Conservation (phyloP, 768 basidiomycete species). For the Podaxis sp. region DNA sequence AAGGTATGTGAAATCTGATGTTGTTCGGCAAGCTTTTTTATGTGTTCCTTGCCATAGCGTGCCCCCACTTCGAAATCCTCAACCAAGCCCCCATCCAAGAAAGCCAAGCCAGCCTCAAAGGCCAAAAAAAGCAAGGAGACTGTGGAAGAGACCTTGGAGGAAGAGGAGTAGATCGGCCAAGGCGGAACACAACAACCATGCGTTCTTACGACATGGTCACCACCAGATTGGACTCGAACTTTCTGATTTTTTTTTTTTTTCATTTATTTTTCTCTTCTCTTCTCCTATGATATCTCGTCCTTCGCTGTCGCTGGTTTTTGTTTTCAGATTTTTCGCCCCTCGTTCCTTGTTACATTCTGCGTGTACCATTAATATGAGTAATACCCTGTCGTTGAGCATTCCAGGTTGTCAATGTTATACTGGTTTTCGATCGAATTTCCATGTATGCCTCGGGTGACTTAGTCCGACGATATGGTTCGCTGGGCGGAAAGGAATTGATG, state of each 20-base stretch:
- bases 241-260: neutral
- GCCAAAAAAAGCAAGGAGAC: slow-evolving; percentile 47
- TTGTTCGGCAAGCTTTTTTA: neutral
- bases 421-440: neutral
- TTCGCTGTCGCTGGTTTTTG: neutral
- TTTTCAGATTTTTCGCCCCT: neutral
- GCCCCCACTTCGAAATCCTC: slow-evolving; percentile 34
- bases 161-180: slow-evolving; percentile 16
- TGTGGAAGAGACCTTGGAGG: slow-evolving; percentile 42
- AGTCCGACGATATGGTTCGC: neutral
- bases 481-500: slow-evolving; percentile 1
- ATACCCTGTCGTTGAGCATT: slow-evolving; percentile 4
- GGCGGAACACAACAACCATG: neutral
- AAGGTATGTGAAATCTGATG: slow-evolving; percentile 41
- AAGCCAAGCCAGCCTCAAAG: slow-evolving; percentile 35
- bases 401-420: neutral
- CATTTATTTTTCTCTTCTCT: neutral
- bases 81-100: slow-evolving; percentile 46
- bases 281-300: neutral
- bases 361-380: slow-evolving; percentile 11
- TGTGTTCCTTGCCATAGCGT: slow-evolving; percentile 15
- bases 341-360: slow-evolving; percentile 2
- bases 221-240: neutral
- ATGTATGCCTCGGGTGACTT: neutral
- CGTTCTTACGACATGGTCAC: neutral